Base-by-base conservation (phyloP, 805 yeast genomes). In the Saturnispora zaruensis region DNA sequence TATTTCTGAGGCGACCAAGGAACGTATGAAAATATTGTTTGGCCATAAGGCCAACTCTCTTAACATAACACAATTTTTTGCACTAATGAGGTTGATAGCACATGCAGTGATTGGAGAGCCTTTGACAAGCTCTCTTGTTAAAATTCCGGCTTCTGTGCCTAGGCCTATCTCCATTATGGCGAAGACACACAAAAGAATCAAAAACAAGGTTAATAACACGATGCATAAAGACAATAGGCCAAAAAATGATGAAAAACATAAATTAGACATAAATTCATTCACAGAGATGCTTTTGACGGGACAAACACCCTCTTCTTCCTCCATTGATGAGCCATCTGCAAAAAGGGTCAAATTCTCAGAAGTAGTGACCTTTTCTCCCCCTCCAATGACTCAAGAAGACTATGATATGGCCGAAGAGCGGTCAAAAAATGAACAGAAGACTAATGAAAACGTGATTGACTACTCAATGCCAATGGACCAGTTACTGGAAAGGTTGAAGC, bases 1-100 rank as follows among this genome's bases (percentile, higher is more conserved):
- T 49, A 67, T 91, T 13, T 60, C 80, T 2, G 73, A 72, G 1
- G 58, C 64, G 2, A 68, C 78, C 32, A 79, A 79, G 61, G 71
- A 71, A 2, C 60, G 64, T 9, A 68, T 78, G 51, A 81, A 77
- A 60, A 73, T 72, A 9, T 62, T 77, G 50, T 74, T 87, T 42
- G 66, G 68, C 24, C 75, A 83, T 21, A 81, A 81, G 61, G 66
- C 72, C 32, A 73, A 72, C 50, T 75, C 84, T 3, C 73, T 91
- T 49, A 89, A 87, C 59, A 82, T 89, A 49, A 95, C 96, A 5
- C 95, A 89, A 64, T 91, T 93, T 67, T 93, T 86, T 68, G 96
- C 96, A 0, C 74, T 88, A 34, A 63, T 91, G 48, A 73, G 99
- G 58, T 74, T 93, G 20, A 75, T 89, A 13, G 77, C 95, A 18